Base-by-base conservation (phyloP, 2,329 filamentous ascomycete genomes). In the Exophiala calicioides region DNA sequence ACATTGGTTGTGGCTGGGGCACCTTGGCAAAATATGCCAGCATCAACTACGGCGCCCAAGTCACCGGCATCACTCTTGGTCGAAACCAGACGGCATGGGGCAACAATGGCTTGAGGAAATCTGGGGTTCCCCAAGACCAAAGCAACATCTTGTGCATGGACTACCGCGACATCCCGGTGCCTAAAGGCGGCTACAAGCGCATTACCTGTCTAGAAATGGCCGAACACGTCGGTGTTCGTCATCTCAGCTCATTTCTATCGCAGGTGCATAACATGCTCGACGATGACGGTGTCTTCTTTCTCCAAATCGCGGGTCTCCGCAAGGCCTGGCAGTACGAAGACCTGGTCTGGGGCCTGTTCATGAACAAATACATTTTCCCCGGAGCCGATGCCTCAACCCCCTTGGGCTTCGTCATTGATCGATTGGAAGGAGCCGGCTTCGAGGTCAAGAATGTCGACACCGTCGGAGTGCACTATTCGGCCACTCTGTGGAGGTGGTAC, bases 301-400 rank as follows among this genome's bases (percentile, higher is more conserved):
- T 97, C 52, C 93, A 97, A 71, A 90, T 94, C 61, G 90, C 91
- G 61, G 93, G 93, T 73, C 80, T 98, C 53, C 86, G 93, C 61
- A 94, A 94, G 76, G 77, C 80, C 56, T 97, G 93, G 93, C 93
- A 97, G 71, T 97, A 95, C 65, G 90, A 97, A 77, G 91, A 97
- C 73, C 80, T 96, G 40, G 87, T 91, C 69, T 97, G 93, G 93
- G 93, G 93, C 67, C 80, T 97, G 35, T 97, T 96, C 80, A 95
- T 97, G 90, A 97, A 97, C 84, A 96, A 95, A 77, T 95, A 97
- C 72, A 79, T 97, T 68, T 97, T 97, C 81, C 93, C 90, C 24
- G 93, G 93, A 66, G 93, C 93, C 40, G 93, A 97, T 66, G 93
- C 93, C 41, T 95, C 88, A 32, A 95, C 90, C 48, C 93, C 93